A percentile compares a stretch with the other conserved stretches of the same genome.
Evolutionary conservation across 768 basidiomycete genomes (phyloP).

Genomic region (Mycena olivaceomarginata): DNA sequence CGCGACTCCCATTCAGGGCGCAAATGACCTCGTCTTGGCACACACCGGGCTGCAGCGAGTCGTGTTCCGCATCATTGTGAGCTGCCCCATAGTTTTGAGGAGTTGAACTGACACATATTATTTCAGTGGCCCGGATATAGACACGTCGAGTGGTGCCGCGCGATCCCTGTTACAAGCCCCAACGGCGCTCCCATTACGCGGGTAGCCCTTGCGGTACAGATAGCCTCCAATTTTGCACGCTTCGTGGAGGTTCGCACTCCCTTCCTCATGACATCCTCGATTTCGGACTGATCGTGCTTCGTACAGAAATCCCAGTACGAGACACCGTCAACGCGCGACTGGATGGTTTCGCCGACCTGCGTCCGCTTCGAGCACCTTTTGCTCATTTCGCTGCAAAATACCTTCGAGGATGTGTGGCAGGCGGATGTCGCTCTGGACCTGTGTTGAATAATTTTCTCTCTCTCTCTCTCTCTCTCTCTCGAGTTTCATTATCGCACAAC

Average conservation of each 20-base stretch:
- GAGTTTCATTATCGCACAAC: too few relatives aligned
- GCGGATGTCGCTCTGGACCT: slow-evolving; percentile 30
- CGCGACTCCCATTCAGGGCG: too few relatives aligned
- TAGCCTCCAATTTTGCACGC: slow-evolving; percentile 7
- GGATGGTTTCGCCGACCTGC: slow-evolving; percentile 15
- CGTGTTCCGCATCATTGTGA: slow-evolving; percentile 62
- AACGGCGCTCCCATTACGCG: slow-evolving; percentile 63
- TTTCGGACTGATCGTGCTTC: not conserved
- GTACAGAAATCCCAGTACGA: slow-evolving; percentile 26
- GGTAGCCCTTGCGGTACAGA: slow-evolving; percentile 46
- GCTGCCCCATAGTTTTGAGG: slow-evolving; percentile 41
- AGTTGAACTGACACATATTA: not conserved
- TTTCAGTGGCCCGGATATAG: slow-evolving; percentile 71
- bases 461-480: too few relatives aligned
- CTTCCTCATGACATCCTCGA: too few relatives aligned
- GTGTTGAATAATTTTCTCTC: not conserved
- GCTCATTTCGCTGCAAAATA: slow-evolving; percentile 20
- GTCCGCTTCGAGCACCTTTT: slow-evolving; percentile 25
- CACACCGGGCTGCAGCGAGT: slow-evolving; percentile 57
- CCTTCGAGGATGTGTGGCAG: slow-evolving; percentile 30
- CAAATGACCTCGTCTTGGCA: slow-evolving; percentile 52
- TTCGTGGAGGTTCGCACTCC: slow-evolving; percentile 18
- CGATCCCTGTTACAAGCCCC: slow-evolving; percentile 57
- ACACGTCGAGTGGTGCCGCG: slow-evolving; percentile 60
- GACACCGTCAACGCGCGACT: not conserved